Base-by-base conservation (phyloP, 1,139 yeast species). In the Groenewaldozyma auringiensis region DNA sequence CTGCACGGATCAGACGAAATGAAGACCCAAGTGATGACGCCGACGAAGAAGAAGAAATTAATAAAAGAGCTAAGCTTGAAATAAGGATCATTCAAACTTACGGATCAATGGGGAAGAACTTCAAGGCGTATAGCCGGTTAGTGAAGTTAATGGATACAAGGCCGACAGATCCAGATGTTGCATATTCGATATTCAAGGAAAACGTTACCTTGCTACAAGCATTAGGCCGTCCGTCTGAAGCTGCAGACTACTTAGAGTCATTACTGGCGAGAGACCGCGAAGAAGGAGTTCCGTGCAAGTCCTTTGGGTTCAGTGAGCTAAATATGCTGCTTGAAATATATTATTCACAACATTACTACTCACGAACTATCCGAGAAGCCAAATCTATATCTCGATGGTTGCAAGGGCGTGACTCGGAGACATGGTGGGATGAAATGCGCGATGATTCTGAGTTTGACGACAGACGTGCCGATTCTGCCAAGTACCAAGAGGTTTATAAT, bases 301-400 rank as follows among this genome's bases (percentile, higher is more conserved):
- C 21, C 17, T 89, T 92, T 63, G 87, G 81, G 39, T 89, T 95
- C 94, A 83, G 95, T 0, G 92, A 87, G 53, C 70, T 92, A 43
- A 89, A 92, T 59, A 85, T 87, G 49, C 67, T 92, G 42, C 75
- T 85, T 8, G 97, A 92, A 58, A 67, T 92, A 32, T 84, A 83
- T 59, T 72, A 81, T 32, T 79, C 79, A 46, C 82, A 81, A 50
- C 76, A 76, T 39, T 78, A 81, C 8, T 85, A 81, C 74, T 57
- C 64, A 4, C 69, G 76, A 14, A 94, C 92, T 1, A 73, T 88
- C 18, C 74, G 72, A 46, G 72, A 79, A 0, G 74, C 87, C 41
- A 83, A 84, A 56, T 68, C 75, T 32, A 83, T 86, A 11, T 76
- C 95, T 1, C 70, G 98, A 47, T 88, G 95, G 94, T 75, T 89